phyloP scores from a whole-genome alignment of 139 green algal genomes.

The Auxenochlorella pyrenoidosa region DNA sequence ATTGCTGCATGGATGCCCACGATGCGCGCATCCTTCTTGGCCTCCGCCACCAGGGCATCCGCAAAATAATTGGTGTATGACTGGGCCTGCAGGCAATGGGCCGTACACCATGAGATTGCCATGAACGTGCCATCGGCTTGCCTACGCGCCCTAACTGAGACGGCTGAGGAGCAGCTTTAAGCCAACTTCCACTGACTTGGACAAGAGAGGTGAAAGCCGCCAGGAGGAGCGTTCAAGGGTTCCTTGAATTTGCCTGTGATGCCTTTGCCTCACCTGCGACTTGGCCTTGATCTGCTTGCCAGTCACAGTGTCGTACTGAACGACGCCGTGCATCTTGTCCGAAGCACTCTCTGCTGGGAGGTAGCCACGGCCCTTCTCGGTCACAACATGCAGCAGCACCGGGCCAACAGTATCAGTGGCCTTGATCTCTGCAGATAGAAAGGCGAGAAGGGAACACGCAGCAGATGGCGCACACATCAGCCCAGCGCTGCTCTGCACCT shows the following conservation, averaged over 20 bases:
- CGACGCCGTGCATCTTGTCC: constrained; percentile 98
- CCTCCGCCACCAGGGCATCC: constrained; percentile 95
- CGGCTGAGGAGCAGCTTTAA: too few species aligned
- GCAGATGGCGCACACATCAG: too few species aligned
- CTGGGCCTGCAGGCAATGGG: constrained; percentile 61
- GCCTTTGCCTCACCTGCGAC: constrained; percentile 21
- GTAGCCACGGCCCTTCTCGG: constrained; percentile 98
- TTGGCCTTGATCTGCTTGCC: constrained; percentile 90
- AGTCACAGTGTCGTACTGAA: constrained; percentile 95
- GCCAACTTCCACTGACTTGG: too few species aligned
- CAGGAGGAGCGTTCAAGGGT: too few species aligned
- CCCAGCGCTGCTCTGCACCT: too few species aligned
- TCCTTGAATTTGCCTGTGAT: neutral
- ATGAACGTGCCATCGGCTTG: too few species aligned
- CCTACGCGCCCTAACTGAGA: too few species aligned
- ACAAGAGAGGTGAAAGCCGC: too few species aligned
- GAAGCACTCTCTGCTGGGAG: constrained; percentile 91
- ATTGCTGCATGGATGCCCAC: constrained; percentile 98
- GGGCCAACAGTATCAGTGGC: constrained; percentile 92
- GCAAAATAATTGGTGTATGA: constrained; percentile 99
- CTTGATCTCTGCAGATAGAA: constrained; percentile 86
- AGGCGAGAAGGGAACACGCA: neutral
- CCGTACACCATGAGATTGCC: neutral
- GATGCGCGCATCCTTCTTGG: constrained; percentile 88
- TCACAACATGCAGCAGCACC: constrained; percentile 97